Percentiles rank a stretch among this genome's conserved stretches.
Evolutionary conservation across 1,284 basidiomycete genomes (phyloP).

Genomic region (Agaricales sp.): DNA sequence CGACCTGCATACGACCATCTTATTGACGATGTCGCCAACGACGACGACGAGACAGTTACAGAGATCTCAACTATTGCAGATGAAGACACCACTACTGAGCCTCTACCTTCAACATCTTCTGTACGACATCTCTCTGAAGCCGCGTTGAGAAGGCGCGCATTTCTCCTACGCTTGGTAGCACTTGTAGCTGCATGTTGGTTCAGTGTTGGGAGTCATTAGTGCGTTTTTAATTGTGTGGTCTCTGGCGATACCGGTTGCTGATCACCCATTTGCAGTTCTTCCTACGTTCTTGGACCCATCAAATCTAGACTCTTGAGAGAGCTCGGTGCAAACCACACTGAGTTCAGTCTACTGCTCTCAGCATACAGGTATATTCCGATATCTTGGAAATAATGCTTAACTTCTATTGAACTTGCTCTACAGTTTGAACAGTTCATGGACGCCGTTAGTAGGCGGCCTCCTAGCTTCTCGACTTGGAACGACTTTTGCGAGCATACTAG

Average conservation of each 20-base stretch:
- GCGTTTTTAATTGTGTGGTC: slow-evolving; percentile 22
- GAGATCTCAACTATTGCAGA: slow-evolving; percentile 7
- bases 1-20: neutral
- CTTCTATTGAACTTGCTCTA: no score
- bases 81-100: no score
- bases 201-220: slow-evolving; percentile 69
- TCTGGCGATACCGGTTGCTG: slow-evolving; percentile 5
- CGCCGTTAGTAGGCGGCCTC: slow-evolving; percentile 62
- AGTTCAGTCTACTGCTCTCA: slow-evolving; percentile 68
- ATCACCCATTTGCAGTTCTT: slow-evolving; percentile 34
- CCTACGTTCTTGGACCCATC: slow-evolving; percentile 64
- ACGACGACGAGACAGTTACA: neutral
- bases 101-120: neutral
- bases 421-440: slow-evolving; percentile 74
- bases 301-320: slow-evolving; percentile 65
- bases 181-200: slow-evolving; percentile 66
- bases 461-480: slow-evolving; percentile 62
- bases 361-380: slow-evolving; percentile 28
- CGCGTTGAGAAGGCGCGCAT: slow-evolving; percentile 22
- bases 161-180: slow-evolving; percentile 47
- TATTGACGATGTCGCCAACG: neutral
- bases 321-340: slow-evolving; percentile 65
- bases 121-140: slow-evolving; percentile 3
- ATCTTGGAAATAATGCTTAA: no score
- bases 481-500: slow-evolving; percentile 57